phyloP scores from a whole-genome alignment of 768 basidiomycete species.

The Ramaria sp. region DNA sequence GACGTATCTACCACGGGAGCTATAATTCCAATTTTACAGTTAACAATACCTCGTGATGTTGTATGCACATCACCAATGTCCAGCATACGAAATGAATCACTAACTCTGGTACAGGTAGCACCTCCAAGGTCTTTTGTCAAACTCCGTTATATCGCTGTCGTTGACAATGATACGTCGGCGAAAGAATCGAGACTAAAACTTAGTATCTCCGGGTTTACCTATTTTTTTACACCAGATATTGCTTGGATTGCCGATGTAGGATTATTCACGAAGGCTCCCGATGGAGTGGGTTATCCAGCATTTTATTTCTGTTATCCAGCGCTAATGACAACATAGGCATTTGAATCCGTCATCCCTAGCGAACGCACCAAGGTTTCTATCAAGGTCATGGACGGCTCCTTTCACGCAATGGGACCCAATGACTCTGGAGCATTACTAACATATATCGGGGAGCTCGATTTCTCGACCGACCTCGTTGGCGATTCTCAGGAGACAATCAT shows the following conservation, averaged over 20 bases:
- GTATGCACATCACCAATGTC: conserved; percentile 28
- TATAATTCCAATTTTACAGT: conserved; percentile 31
- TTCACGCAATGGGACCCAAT: conserved; percentile 45
- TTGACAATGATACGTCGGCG: conserved; percentile 44
- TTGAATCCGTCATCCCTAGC: conserved; percentile 86
- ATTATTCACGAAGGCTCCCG: conserved; percentile 68
- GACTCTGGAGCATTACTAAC: conserved; percentile 58
- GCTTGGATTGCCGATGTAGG: conserved; percentile 51
- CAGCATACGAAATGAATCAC: background rate
- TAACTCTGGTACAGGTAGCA: conserved; percentile 2
- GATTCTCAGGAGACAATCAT: conserved; percentile 47
- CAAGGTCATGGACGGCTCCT: conserved; percentile 52
- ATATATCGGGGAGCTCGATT: conserved; percentile 53
- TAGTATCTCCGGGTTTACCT: conserved; percentile 52
- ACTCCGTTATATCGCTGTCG: conserved; percentile 54
- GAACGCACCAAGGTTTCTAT: conserved; percentile 71
- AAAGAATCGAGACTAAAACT: conserved; percentile 73
- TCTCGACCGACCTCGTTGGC: conserved; percentile 64
- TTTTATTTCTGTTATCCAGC: background rate
- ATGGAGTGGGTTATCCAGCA: conserved; percentile 50
- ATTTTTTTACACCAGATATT: conserved; percentile 49
- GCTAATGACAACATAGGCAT: conserved; percentile 41
- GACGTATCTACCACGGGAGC: conserved; percentile 32
- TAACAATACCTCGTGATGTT: conserved; percentile 46
- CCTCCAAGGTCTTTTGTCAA: conserved; percentile 43